Conservation (phyloP, 768 basidiomycete species). For the Tricholoma bakamatsutake region DNA sequence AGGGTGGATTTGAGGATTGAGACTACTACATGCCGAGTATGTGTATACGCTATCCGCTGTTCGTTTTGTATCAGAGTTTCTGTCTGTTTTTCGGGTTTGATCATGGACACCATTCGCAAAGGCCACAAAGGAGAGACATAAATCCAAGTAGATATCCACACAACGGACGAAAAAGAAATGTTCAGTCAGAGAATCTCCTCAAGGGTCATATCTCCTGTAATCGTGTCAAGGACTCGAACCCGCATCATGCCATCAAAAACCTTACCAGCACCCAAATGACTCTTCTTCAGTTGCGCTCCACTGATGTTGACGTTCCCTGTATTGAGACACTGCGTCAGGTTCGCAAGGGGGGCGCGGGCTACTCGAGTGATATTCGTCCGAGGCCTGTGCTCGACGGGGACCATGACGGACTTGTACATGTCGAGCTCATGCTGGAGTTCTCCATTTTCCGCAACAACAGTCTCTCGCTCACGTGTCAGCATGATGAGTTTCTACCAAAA, state of each 20-base stretch:
- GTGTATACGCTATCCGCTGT: not conserved
- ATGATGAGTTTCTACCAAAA: constrained; percentile 40
- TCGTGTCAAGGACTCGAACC: constrained; percentile 22
- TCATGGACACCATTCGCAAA: not conserved
- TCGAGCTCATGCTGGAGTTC: constrained; percentile 49
- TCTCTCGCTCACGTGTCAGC: constrained; percentile 44
- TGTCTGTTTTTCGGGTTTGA: not conserved
- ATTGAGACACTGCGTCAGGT: constrained; percentile 36
- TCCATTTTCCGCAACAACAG: constrained; percentile 33
- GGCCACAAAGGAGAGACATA: not conserved
- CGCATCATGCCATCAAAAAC: constrained; percentile 7
- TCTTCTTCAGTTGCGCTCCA: not conserved
- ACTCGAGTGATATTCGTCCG: constrained; percentile 50
- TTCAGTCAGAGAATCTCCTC: constrained; percentile 30
- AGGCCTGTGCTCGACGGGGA: constrained; percentile 44
- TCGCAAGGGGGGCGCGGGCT: constrained; percentile 40
- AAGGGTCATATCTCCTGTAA: constrained; percentile 45
- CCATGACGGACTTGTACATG: constrained; percentile 54
- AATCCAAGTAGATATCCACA: not conserved
- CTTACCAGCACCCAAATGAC: not conserved
- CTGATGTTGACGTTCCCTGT: not conserved
- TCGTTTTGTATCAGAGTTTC: not conserved
- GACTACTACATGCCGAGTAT: not conserved
- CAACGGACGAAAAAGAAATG: constrained; percentile 1
- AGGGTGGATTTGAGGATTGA: constrained; percentile 53